Percentiles rank a stretch among this genome's conserved stretches.
phyloP scores from a whole-genome alignment of 306 rosid species.

The Ammopiptanthus mongolicus region DNA sequence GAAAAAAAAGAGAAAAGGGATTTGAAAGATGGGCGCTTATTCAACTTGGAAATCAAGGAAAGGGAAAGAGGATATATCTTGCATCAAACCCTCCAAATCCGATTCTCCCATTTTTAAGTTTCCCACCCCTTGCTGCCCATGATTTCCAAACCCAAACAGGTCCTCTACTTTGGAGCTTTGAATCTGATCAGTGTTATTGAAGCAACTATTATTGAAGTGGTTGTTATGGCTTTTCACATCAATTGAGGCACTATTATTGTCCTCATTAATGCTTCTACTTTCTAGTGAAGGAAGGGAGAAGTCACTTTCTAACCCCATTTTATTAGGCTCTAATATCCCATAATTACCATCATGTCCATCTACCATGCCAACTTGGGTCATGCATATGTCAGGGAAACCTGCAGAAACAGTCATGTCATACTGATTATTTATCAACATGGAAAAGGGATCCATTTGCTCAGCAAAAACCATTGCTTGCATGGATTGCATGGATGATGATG shows the following conservation, averaged over 20 bases:
- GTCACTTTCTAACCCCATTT: conserved; percentile 41
- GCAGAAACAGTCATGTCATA: conserved; percentile 24
- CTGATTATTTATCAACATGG: conserved; percentile 30
- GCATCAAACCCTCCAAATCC: conserved; percentile 79
- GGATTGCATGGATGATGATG: conserved; percentile 39
- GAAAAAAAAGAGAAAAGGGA: neutral
- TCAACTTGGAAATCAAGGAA: conserved; percentile 52
- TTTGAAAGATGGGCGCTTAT: neutral
- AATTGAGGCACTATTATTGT: neutral
- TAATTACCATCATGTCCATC: conserved; percentile 28
- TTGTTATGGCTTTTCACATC: conserved; percentile 38
- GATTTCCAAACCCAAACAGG: conserved; percentile 41
- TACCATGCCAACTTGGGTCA: conserved; percentile 37
- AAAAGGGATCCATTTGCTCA: conserved; percentile 37
- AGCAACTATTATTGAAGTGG: conserved; percentile 48
- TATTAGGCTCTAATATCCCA: conserved; percentile 37
- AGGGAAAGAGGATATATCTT: conserved; percentile 63
- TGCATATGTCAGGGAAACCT: conserved; percentile 26
- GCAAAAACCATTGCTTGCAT: conserved; percentile 22
- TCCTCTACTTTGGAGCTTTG: conserved; percentile 39
- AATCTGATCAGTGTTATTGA: conserved; percentile 29
- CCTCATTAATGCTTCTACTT: conserved; percentile 17
- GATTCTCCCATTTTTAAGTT: conserved; percentile 55
- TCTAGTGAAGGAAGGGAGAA: conserved; percentile 45
- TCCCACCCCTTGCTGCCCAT: conserved; percentile 34